phyloP scores from a whole-genome alignment of 2,329 filamentous ascomycete species.

The Penicillium digitatum region DNA sequence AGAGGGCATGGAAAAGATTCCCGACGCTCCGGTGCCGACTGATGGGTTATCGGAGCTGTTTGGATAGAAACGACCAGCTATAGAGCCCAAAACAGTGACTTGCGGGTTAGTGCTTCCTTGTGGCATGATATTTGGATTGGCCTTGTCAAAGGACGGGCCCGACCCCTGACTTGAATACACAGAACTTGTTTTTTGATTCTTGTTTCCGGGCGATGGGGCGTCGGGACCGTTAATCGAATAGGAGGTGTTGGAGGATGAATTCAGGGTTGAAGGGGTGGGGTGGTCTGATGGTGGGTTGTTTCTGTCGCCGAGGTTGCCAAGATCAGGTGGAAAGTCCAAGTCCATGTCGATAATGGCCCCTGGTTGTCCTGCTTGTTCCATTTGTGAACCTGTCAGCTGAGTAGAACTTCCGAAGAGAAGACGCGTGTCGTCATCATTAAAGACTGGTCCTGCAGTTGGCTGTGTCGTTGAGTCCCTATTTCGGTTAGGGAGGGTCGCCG shows the following conservation, averaged over 20 bases:
- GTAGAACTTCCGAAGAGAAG: constrained; percentile 10
- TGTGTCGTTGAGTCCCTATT: constrained; percentile 15
- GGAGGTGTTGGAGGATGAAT: constrained; percentile 38
- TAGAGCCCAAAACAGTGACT: constrained; percentile 15
- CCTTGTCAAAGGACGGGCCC: constrained; percentile 14
- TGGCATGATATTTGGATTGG: constrained; percentile 13
- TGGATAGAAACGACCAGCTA: constrained; percentile 16
- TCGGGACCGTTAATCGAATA: constrained; percentile 31
- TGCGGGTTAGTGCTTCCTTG: constrained; percentile 15
- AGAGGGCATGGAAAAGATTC: constrained; percentile 25
- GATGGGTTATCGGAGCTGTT: constrained; percentile 14
- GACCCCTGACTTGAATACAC: constrained; percentile 10
- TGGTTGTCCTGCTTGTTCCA: background rate
- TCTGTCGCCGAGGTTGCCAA: constrained; percentile 28
- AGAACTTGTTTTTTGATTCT: constrained; percentile 18
- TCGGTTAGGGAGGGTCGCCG: constrained; percentile 27
- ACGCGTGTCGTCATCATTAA: constrained; percentile 1
- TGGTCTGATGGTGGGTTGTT: constrained; percentile 33
- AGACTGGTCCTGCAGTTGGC: background rate
- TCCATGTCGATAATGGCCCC: constrained; percentile 22
- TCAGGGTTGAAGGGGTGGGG: constrained; percentile 35
- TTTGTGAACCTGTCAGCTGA: constrained; percentile 3
- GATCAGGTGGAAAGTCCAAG: constrained; percentile 33
- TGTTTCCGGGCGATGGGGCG: constrained; percentile 25
- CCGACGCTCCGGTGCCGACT: constrained; percentile 19